Evolutionary conservation across 495 filamentous ascomycete species (phyloP).

Genomic region (Podospora bellae-mahoneyi): DNA sequence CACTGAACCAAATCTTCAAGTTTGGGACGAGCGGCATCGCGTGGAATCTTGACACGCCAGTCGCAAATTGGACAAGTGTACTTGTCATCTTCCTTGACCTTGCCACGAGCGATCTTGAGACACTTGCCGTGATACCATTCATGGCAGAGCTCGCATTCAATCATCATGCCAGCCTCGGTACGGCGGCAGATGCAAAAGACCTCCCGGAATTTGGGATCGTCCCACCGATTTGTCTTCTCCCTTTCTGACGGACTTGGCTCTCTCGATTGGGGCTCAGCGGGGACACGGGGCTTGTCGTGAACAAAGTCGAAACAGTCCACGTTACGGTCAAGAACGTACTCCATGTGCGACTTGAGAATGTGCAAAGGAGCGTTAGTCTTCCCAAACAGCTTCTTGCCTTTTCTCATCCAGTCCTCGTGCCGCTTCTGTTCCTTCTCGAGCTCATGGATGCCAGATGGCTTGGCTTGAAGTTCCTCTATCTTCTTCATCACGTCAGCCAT

Average conservation of each 20-base stretch:
- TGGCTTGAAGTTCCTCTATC: constrained; percentile 82
- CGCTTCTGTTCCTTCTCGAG: constrained; percentile 92
- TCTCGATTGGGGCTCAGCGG: constrained; percentile 86
- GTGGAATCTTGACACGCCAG: constrained; percentile 94
- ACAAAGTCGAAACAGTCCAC: constrained; percentile 84
- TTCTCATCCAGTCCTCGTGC: constrained; percentile 99
- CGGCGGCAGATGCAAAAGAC: constrained; percentile 97
- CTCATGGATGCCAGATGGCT: constrained; percentile 85
- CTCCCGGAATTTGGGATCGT: constrained; percentile 58
- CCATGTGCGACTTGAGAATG: constrained; percentile 91
- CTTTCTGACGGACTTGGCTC: constrained; percentile 69
- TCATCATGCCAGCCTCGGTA: constrained; percentile 97
- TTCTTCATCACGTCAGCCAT: constrained; percentile 85
- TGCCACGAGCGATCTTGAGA: constrained; percentile 94
- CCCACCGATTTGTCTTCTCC: constrained; percentile 47
- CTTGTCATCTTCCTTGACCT: constrained; percentile 96
- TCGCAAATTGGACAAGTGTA: constrained; percentile 99
- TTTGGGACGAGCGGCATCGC: constrained; percentile 95
- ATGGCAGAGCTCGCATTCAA: constrained; percentile 95
- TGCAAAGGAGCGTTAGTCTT: constrained; percentile 97
- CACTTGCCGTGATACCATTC: constrained; percentile 99
- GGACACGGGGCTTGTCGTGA: constrained; percentile 78
- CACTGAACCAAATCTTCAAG: constrained; percentile 86
- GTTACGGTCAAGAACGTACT: constrained; percentile 85
- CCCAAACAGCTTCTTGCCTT: constrained; percentile 96